Evolutionary conservation across 257 asterid species (phyloP), one percentile per base, ranked within the genome.

Genomic region (Asclepias syriaca): DNA sequence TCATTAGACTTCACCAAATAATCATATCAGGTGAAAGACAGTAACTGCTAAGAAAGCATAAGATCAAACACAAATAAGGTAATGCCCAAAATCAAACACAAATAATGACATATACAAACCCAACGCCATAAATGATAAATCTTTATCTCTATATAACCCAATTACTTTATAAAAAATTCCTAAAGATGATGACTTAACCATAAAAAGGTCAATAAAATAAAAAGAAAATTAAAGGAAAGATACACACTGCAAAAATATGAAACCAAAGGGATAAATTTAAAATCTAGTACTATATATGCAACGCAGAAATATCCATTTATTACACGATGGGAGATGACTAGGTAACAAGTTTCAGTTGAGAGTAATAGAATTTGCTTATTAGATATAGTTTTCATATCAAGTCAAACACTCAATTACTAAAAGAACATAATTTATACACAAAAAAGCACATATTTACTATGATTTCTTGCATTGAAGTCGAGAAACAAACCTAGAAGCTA

Each of bases 401-500:
- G 7, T 3, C 19, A 50, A 13, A 15, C 19, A 50, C 19, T 50
- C 56, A 50, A 60, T 27, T 7, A 60, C 22, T 32, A 15, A 60
- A 29, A 29, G 0, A n/a, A 29, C 45, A 60, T 27, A 60, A 60
- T 60, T 60, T 8, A 11, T 29, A 61, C 16, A 34, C 46, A 34
- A 32, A 34, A 13, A 18, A 34, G 39, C 39, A 34, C 39, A 34
- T 34, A 34, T 3, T 34, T 27, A 10, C 7, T 6, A 39, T 43
- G 48, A 21, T 29, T 45, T 65, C 65, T 69, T 14, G 57, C 53
- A 8, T n/a, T 37, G 56, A 63, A n/a, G 34, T 53, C 51, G 37
- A 68, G 21, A 70, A 70, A 54, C 71, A 18, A 22, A 50, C 53
- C 55, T 14, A 37, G 39, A 55, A 58, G 69, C 13, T 34, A 27